Percentiles rank a stretch among this genome's conserved stretches.
These are phyloP conservation scores for Lunularia cruciata DNA, from an alignment of 225 moss, liverwort and hornwort genomes.

Conservation along the genomic window DNA sequence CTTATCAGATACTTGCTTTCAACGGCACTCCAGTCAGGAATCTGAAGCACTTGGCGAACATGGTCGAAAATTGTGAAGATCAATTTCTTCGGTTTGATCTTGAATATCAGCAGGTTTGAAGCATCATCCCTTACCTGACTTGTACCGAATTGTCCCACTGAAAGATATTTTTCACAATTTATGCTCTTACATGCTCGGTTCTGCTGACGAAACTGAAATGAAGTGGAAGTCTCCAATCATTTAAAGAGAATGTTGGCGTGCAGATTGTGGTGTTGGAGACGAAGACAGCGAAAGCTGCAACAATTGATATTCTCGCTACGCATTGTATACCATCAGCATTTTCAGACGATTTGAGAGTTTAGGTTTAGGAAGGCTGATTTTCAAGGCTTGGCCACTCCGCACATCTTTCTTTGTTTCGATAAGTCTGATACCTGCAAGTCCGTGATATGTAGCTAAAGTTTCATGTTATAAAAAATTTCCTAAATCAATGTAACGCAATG, in stretches of 20 bases:
- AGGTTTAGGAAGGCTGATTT: conserved; percentile 28
- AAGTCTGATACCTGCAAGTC: not conserved
- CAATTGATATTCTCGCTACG: conserved; percentile 88
- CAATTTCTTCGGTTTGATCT: conserved; percentile 95
- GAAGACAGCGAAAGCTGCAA: conserved; percentile 82
- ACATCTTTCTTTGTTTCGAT: not conserved
- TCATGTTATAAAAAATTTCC: not conserved
- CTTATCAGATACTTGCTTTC: conserved; percentile 78
- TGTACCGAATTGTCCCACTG: not conserved
- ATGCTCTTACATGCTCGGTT: not conserved
- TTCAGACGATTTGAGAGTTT: conserved; percentile 86
- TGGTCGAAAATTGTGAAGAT: conserved; percentile 91
- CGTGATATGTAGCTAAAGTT: conserved; percentile 1
- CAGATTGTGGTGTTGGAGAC: conserved; percentile 99
- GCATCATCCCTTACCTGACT: not conserved
- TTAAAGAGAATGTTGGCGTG: conserved; percentile 24
- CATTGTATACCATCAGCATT: conserved; percentile 98
- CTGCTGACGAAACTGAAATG: not conserved
- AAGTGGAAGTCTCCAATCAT: not conserved
- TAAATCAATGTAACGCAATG: not conserved
- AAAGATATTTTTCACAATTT: not conserved
- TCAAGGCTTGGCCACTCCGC: conserved; percentile 6
- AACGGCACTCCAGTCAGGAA: conserved; percentile 90
- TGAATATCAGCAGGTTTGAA: conserved; percentile 89
- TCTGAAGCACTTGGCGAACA: conserved; percentile 88